Percentiles rank a stretch among this genome's conserved stretches.
Evolutionary conservation across 129 eudicot genomes (phyloP).

Genomic region (sunflower (Helianthus annuus)): DNA sequence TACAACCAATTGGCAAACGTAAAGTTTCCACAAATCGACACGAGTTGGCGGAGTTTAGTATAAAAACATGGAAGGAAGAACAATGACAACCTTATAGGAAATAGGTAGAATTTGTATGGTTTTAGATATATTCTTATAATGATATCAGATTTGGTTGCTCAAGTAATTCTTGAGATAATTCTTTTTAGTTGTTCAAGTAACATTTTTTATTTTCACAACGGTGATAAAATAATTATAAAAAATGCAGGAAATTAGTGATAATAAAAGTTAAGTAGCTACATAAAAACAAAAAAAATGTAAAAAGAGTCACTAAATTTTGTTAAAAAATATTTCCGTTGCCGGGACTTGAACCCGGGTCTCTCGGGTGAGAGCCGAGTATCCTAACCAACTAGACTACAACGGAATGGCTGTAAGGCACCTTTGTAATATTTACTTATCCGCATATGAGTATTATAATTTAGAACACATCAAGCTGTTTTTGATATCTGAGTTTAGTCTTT

Average conservation of each 20-base stretch:
- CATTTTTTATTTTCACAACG: too few relatives aligned
- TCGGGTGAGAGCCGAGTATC: conserved; percentile 99
- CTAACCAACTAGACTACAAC: conserved; percentile 99
- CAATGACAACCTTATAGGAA: neutral
- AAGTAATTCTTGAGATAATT: too few relatives aligned
- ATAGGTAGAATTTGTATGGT: neutral
- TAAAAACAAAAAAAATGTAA: neutral
- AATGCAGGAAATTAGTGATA: too few relatives aligned
- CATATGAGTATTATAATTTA: too few relatives aligned
- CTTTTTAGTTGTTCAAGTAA: too few relatives aligned
- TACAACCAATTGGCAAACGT: too few relatives aligned
- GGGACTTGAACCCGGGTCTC: conserved; percentile 99
- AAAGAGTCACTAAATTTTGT: too few relatives aligned
- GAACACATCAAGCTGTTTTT: too few relatives aligned
- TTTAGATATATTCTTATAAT: neutral
- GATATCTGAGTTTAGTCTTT: too few relatives aligned
- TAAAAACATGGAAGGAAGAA: too few relatives aligned
- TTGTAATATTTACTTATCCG: neutral
- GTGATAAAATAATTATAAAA: too few relatives aligned
- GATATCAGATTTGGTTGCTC: too few relatives aligned
- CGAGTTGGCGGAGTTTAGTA: neutral
- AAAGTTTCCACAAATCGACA: neutral
- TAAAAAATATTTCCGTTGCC: conserved; percentile 67
- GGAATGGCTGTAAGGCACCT: conserved; percentile 7
- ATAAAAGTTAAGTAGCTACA: neutral